phyloP scores from a whole-genome alignment of 495 filamentous ascomycete species.

The Neurospora terricola region DNA sequence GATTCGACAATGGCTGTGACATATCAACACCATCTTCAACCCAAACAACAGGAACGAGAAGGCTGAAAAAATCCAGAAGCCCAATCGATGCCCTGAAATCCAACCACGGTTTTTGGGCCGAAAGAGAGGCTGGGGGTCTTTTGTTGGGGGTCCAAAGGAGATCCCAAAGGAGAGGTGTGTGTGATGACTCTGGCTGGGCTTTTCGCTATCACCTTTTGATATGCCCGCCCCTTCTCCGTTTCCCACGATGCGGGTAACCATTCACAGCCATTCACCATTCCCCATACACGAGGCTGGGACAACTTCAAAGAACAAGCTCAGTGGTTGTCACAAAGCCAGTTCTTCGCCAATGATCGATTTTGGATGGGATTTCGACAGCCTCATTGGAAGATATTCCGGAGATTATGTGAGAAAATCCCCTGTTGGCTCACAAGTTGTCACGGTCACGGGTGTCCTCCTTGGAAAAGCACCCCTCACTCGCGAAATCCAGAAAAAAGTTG shows the following conservation, averaged over 20 bases:
- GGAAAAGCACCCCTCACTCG: not conserved
- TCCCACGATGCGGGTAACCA: not conserved
- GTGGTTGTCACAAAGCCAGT: constrained; percentile 8
- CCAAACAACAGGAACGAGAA: constrained; percentile 27
- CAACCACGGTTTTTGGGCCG: constrained; percentile 13
- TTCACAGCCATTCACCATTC: not conserved
- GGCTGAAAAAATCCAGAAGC: constrained; percentile 9
- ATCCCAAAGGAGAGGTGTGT: constrained; percentile 5
- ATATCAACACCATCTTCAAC: constrained; percentile 18
- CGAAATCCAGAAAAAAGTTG: not conserved
- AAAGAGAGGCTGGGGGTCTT: constrained; percentile 10
- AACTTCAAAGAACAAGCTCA: not conserved
- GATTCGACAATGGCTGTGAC: constrained; percentile 31
- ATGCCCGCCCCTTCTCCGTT: not conserved
- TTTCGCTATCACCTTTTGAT: not conserved
- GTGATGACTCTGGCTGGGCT: constrained; percentile 12
- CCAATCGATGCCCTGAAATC: not conserved
- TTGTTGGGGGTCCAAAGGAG: not conserved
- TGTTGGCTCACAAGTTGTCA: not conserved
- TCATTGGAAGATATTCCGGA: constrained; percentile 18
- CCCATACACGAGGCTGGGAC: constrained; percentile 13
- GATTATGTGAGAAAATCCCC: not conserved
- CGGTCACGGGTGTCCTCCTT: not conserved
- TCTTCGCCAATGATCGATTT: constrained; percentile 19
- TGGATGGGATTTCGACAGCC: not conserved